Percentiles rank a stretch among this genome's conserved stretches.
These are phyloP conservation scores for Scopulariopsis brevicaulis DNA, from an alignment of 2,329 filamentous ascomycete species.

Conservation along the genomic window DNA sequence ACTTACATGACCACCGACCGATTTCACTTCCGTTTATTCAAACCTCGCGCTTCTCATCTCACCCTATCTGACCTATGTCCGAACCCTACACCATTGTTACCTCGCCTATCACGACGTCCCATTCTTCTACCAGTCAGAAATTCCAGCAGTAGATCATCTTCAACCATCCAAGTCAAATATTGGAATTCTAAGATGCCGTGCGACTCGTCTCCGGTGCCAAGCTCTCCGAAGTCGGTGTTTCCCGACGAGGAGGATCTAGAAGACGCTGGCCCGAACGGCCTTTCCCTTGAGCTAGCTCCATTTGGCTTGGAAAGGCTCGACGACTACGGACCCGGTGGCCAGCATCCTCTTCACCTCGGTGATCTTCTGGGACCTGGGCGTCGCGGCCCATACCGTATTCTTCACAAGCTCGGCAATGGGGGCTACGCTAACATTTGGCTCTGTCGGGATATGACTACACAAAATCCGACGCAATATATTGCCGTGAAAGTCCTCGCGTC, in stretches of 20 bases:
- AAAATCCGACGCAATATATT: constrained; percentile 10
- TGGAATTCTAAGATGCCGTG: too few relatives aligned
- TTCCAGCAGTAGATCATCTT: too few relatives aligned
- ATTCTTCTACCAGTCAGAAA: too few relatives aligned
- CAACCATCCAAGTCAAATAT: too few relatives aligned
- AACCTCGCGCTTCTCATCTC: too few relatives aligned
- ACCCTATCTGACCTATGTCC: too few relatives aligned
- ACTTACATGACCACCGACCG: too few relatives aligned
- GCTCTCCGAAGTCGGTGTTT: not conserved
- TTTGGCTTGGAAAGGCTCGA: constrained; percentile 9
- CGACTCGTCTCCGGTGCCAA: too few relatives aligned
- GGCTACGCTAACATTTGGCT: constrained; percentile 33
- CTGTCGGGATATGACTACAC: constrained; percentile 15
- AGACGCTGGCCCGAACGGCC: too few relatives aligned
- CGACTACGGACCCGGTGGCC: constrained; percentile 23
- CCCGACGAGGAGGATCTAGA: not conserved
- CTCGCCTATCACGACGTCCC: too few relatives aligned
- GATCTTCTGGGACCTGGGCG: constrained; percentile 15
- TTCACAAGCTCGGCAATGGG: constrained; percentile 31
- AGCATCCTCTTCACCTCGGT: constrained; percentile 27
- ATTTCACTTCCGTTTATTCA: too few relatives aligned
- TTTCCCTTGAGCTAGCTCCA: not conserved
- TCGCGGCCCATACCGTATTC: constrained; percentile 23
- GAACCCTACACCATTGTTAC: too few relatives aligned
- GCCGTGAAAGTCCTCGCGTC: not conserved